Evolutionary conservation across 805 yeast genomes (phyloP).

Genomic region (Crinitomyces ghanaensis): DNA sequence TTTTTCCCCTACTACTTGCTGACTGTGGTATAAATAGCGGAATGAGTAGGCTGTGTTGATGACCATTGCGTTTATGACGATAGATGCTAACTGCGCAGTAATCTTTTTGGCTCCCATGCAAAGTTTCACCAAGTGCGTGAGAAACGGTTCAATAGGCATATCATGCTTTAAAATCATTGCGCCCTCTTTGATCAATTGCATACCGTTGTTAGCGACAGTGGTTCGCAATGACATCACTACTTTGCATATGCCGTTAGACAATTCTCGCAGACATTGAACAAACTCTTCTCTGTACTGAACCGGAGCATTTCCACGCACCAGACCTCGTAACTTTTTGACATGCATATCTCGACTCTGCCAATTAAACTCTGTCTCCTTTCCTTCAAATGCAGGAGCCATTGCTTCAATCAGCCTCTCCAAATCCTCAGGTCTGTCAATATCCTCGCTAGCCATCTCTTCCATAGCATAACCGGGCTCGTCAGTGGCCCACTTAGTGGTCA

Average conservation of each 20-base stretch:
- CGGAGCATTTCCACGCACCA: conserved; percentile 47
- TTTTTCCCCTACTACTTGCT: conserved; percentile 50
- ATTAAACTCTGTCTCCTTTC: conserved; percentile 77
- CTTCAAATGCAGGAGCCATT: conserved; percentile 37
- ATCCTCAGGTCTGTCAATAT: conserved; percentile 22
- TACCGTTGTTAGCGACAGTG: conserved; percentile 63
- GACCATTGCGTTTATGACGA: conserved; percentile 38
- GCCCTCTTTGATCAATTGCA: conserved; percentile 62
- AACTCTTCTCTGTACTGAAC: conserved; percentile 26
- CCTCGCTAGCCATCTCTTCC: conserved; percentile 30
- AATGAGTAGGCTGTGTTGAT: conserved; percentile 42
- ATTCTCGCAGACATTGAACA: conserved; percentile 28
- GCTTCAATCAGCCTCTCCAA: conserved; percentile 23
- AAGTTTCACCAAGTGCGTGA: conserved; percentile 39
- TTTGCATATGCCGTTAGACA: conserved; percentile 53
- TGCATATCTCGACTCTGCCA: conserved; percentile 67
- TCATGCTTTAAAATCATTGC: conserved; percentile 21
- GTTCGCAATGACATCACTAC: conserved; percentile 70
- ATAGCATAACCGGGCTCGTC: conserved; percentile 25
- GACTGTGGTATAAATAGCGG: conserved; percentile 40
- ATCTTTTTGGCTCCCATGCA: conserved; percentile 54
- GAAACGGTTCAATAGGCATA: conserved; percentile 36
- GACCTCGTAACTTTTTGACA: conserved; percentile 44
- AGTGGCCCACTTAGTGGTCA: conserved; percentile 14
- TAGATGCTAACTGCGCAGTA: conserved; percentile 39